Evolutionary conservation across 2,329 filamentous ascomycete species (phyloP).

Genomic region (Ceratocystis cubensis): DNA sequence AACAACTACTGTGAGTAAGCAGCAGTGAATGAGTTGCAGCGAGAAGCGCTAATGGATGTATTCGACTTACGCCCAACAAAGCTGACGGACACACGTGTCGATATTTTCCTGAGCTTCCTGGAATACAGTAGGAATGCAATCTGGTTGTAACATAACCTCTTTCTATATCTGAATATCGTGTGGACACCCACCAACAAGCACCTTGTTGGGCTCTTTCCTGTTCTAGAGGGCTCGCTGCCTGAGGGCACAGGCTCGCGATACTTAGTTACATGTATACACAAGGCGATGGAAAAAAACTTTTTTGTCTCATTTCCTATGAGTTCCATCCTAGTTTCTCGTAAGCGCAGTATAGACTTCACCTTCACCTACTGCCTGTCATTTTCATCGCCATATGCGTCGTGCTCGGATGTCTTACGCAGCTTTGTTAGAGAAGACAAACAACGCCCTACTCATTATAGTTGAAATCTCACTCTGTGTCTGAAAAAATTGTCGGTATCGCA

Average conservation of each 20-base stretch:
- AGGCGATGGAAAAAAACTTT: background rate
- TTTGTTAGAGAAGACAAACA: background rate
- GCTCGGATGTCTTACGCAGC: background rate
- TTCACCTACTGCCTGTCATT: background rate
- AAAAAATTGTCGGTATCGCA: background rate
- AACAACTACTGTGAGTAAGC: too few species aligned
- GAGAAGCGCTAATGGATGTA: too few species aligned
- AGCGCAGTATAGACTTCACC: background rate
- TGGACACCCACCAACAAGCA: background rate
- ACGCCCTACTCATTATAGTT: background rate
- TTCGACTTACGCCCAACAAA: too few species aligned
- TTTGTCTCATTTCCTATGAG: background rate
- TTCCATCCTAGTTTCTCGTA: background rate
- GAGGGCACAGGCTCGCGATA: background rate
- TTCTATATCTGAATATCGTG: background rate
- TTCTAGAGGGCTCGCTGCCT: background rate
- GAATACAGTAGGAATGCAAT: too few species aligned
- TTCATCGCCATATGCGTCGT: background rate
- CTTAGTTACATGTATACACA: background rate
- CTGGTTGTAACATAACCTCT: background rate
- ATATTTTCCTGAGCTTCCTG: too few species aligned
- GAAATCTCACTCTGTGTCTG: background rate
- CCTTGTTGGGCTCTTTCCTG: conserved; percentile 1
- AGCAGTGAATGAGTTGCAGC: too few species aligned
- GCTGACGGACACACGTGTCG: too few species aligned